phyloP scores from a whole-genome alignment of 768 basidiomycete genomes.

The Xanthoconium purpureum region DNA sequence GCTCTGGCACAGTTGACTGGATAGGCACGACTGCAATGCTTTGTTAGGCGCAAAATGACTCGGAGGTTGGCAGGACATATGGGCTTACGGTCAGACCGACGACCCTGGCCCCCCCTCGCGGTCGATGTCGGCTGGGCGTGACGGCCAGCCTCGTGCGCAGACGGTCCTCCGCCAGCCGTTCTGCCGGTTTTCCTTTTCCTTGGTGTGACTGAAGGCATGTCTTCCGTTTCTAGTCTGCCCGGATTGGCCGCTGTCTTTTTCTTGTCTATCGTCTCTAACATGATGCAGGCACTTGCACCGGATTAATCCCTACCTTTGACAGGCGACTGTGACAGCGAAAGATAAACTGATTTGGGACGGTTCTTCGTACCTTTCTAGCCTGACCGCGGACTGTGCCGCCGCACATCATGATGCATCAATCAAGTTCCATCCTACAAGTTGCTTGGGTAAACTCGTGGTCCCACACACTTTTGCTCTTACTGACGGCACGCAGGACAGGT shows the following conservation, averaged over 20 bases:
- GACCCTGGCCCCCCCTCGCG: constrained; percentile 20
- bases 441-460: background rate
- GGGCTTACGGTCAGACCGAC: constrained; percentile 28
- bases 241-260: constrained; percentile 21
- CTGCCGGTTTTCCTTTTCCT: constrained; percentile 31
- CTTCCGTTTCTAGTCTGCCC: constrained; percentile 16
- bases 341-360: constrained; percentile 29
- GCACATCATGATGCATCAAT: no score
- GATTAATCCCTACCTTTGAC: constrained; percentile 6
- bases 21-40: constrained; percentile 16
- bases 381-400: constrained; percentile 21
- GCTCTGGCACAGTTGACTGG: constrained; percentile 23
- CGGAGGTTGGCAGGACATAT: background rate
- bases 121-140: constrained; percentile 12
- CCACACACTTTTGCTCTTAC: background rate
- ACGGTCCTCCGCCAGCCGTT: constrained; percentile 9
- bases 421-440: background rate
- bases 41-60: constrained; percentile 7
- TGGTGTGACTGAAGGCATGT: constrained; percentile 9
- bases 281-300: constrained; percentile 11
- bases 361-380: constrained; percentile 13
- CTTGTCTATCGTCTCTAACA: constrained; percentile 26
- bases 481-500: background rate
- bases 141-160: constrained; percentile 13
- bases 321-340: constrained; percentile 13